Evolutionary conservation across 768 basidiomycete species (phyloP).

Genomic region (Boletus eberwhitei): DNA sequence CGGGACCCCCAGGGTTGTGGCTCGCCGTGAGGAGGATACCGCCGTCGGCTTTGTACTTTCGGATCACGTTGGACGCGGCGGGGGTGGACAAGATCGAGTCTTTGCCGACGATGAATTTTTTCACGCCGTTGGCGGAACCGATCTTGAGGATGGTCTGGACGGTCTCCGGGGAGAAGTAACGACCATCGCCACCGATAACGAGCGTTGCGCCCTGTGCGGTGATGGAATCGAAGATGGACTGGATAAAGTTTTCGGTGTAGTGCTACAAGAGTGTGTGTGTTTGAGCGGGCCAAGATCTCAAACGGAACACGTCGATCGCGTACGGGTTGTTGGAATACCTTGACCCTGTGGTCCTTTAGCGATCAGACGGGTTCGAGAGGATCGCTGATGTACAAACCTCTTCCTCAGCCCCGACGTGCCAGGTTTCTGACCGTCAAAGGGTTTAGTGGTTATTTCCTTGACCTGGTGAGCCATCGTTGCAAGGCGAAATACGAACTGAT

Average conservation of each 20-base stretch:
- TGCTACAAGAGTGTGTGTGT: constrained; percentile 48
- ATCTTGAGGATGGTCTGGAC: constrained; percentile 92
- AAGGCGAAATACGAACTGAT: background rate
- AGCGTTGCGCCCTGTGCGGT: constrained; percentile 75
- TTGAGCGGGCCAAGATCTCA: constrained; percentile 16
- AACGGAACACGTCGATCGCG: constrained; percentile 24
- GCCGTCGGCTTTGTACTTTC: constrained; percentile 93
- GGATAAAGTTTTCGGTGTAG: constrained; percentile 99
- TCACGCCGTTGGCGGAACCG: constrained; percentile 90
- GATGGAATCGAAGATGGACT: constrained; percentile 91
- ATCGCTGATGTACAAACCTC: constrained; percentile 47
- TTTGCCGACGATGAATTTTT: constrained; percentile 89
- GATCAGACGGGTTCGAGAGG: constrained; percentile 22
- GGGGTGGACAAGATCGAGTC: constrained; percentile 94
- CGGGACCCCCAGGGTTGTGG: constrained; percentile 98
- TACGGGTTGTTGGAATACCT: constrained; percentile 97
- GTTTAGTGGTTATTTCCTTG: constrained; percentile 76
- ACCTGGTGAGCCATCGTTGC: constrained; percentile 43
- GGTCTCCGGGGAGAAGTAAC: constrained; percentile 82
- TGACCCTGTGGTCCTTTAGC: constrained; percentile 64
- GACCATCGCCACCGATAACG: constrained; percentile 96
- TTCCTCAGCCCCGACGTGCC: constrained; percentile 98
- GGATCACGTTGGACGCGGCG: constrained; percentile 92
- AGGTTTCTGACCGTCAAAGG: constrained; percentile 93
- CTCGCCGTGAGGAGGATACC: constrained; percentile 96